Base-by-base conservation (phyloP, 176 grass and related monocot genomes). In the Oryza nivara region DNA sequence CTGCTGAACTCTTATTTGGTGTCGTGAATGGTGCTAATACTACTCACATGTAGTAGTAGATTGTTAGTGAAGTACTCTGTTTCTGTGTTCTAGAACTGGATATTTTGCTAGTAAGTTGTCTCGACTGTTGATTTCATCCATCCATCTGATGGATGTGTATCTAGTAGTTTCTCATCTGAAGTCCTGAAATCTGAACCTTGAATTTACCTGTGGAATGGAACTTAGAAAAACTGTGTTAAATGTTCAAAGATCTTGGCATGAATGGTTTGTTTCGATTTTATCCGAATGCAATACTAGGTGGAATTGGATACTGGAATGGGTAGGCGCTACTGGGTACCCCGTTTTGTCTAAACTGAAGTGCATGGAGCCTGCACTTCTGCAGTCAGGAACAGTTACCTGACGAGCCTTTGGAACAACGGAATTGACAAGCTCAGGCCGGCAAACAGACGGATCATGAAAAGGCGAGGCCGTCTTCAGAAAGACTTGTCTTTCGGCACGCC, bases 111-210 rank as follows among this genome's bases (percentile, higher is more conserved):
- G 73, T 69, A 61, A 35, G 36, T 38, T 38, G 36, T 38, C 36
- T 38, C 51, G 77, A 58, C n/a, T 11, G 77, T 8, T 75, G 0
- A 38, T 74, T 67, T 80, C 68, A 19, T 73, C 19, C 78, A 74
- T 82, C 40, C 7, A 38, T 26, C 73, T 68, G 48, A 58, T 58
- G 58, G 81, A 4, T 43, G 22, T 11, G 46, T 73, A 32, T 19
- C 15, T 77, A 20, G 6, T 51, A 4, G 48, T 51, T 19, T 43
- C 9, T 30, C 75, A 65, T 58, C 4, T 58, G 52, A 58, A 20
- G 52, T 8, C 38, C 5, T 40, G 38, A 40, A 40, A 40, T 86
- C 58, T 78, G 73, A 86, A 86, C 67, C 67, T 73, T 46, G 58
- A 44, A 77, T 77, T 73, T 49, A 73, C 51, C 8, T 44, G 2